Base-by-base conservation (phyloP, 164 flowering plant genomes). In the Annona cherimola region DNA sequence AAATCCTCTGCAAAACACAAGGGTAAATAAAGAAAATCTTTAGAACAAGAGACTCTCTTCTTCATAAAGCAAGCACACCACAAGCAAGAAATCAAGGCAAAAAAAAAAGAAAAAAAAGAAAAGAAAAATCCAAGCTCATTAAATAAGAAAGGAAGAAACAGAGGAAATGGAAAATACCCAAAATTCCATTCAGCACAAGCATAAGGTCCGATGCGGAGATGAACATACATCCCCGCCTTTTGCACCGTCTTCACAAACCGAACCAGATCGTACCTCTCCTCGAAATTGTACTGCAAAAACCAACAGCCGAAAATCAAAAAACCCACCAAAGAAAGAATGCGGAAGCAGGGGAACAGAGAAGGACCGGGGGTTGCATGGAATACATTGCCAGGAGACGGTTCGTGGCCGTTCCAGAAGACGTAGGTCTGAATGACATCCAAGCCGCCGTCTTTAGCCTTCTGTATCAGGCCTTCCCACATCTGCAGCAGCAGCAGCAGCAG, bases 131-230 rank as follows among this genome's bases (percentile, higher is more conserved):
- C 26, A 39, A 18, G 35, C 35, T 26, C 35, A 1, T 26, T n/a
- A 46, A 42, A 61, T 8, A 66, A 26, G 62, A 26, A 19, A 46
- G 19, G 8, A 61, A 2, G 3, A 39, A 40, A 18, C 69, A 64
- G 7, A n/a, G 9, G 41, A 41, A 67, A 44, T 43, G 46, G 12
- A 12, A 44, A 45, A 45, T 85, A 93, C 98, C 98, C 98, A 74
- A 84, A 92, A 70, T 89, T 90, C 98, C 98, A 94, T 61, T 94
- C 96, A 41, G 91, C 93, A 76, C 97, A 92, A 67, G 87, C 84
- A 79, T 92, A 94, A 57, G 98, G 98, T 9, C 98, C 98, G 77
- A 94, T 86, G 5, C 98, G 86, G 3, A 94, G 84, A 83, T 83
- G 80, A 66, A 71, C 94, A 76, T 86, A 92, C 7, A 94, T 88